A percentile compares a stretch with the other conserved stretches of the same genome.
phyloP scores from a whole-genome alignment of 2,329 filamentous ascomycete species.

The Fusarium scirpi region DNA sequence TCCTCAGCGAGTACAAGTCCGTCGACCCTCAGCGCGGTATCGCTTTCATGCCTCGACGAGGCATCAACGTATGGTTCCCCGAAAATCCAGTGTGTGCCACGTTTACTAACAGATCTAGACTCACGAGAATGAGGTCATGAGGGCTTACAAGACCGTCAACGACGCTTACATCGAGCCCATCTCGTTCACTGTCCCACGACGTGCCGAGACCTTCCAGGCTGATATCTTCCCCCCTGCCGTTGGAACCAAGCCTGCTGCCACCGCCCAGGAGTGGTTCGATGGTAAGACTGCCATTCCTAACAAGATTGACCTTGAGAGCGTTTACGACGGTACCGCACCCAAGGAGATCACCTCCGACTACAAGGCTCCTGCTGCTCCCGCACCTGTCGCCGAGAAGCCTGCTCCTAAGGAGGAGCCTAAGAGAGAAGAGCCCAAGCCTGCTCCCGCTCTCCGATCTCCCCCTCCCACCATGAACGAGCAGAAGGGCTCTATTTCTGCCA shows the following conservation, averaged over 20 bases:
- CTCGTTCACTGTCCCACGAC: slow-evolving; percentile 94
- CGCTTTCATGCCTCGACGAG: slow-evolving; percentile 93
- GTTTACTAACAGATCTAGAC: slow-evolving; percentile 62
- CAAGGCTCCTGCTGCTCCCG: slow-evolving; percentile 66
- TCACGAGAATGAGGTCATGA: slow-evolving; percentile 96
- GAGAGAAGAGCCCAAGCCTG: slow-evolving; percentile 67
- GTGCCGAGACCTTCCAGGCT: slow-evolving; percentile 94
- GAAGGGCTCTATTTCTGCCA: slow-evolving; percentile 84
- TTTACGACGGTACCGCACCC: slow-evolving; percentile 87
- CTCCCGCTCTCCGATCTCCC: slow-evolving; percentile 56
- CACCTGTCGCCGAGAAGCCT: slow-evolving; percentile 56
- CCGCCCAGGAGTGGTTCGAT: slow-evolving; percentile 83
- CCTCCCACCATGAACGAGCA: slow-evolving; percentile 84
- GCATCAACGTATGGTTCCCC: slow-evolving; percentile 78
- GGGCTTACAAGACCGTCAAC: slow-evolving; percentile 97
- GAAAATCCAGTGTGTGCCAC: slow-evolving; percentile 5
- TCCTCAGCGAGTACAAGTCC: slow-evolving; percentile 97
- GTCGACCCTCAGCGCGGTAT: slow-evolving; percentile 92
- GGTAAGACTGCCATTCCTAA: slow-evolving; percentile 87
- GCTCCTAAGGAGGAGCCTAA: slow-evolving; percentile 59
- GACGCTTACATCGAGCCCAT: slow-evolving; percentile 95
- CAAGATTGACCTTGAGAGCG: slow-evolving; percentile 92
- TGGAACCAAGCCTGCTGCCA: slow-evolving; percentile 84
- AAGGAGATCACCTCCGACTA: slow-evolving; percentile 80
- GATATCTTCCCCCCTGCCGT: slow-evolving; percentile 93